These are phyloP conservation scores for Rhizopus microsporus DNA, from an alignment of 371 early-diverging fungal genomes.

Conservation along the genomic window DNA sequence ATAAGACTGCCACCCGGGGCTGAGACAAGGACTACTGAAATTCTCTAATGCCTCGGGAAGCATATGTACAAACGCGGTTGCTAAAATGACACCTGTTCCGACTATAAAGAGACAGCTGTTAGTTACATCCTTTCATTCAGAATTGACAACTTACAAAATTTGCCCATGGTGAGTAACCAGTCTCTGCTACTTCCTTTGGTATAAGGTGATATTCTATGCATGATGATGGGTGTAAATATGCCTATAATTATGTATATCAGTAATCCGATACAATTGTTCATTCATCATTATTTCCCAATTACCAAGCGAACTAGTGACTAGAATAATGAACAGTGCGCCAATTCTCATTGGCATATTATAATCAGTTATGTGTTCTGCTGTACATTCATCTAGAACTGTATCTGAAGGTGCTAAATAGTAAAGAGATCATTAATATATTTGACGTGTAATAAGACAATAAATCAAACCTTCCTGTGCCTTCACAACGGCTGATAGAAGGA, in stretches of 20 bases:
- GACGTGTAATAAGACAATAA: neutral
- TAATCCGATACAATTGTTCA: slow-evolving; percentile 1
- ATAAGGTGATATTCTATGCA: slow-evolving; percentile 41
- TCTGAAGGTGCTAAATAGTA: neutral
- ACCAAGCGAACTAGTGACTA: slow-evolving; percentile 31
- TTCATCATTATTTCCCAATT: slow-evolving; percentile 3
- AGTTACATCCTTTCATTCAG: neutral
- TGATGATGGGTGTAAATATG: slow-evolving; percentile 42
- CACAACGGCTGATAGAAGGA: neutral
- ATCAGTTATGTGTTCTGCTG: slow-evolving; percentile 12
- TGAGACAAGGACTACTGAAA: slow-evolving; percentile 46
- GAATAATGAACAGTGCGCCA: slow-evolving; percentile 34
- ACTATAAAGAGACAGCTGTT: slow-evolving; percentile 19
- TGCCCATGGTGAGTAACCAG: slow-evolving; percentile 42
- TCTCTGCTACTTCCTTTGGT: slow-evolving; percentile 28
- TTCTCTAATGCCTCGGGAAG: slow-evolving; percentile 42
- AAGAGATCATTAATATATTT: neutral
- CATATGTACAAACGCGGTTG: slow-evolving; percentile 54
- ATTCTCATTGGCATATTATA: slow-evolving; percentile 30
- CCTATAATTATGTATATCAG: slow-evolving; percentile 21
- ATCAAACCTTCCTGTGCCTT: neutral
- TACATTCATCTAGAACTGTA: slow-evolving; percentile 16
- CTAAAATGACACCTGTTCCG: slow-evolving; percentile 50
- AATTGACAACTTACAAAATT: slow-evolving; percentile 43
- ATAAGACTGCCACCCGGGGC: slow-evolving; percentile 33